Evolutionary conservation across 225 moss, liverwort and hornwort genomes (phyloP).

Genomic region (Takakia lepidozioides): DNA sequence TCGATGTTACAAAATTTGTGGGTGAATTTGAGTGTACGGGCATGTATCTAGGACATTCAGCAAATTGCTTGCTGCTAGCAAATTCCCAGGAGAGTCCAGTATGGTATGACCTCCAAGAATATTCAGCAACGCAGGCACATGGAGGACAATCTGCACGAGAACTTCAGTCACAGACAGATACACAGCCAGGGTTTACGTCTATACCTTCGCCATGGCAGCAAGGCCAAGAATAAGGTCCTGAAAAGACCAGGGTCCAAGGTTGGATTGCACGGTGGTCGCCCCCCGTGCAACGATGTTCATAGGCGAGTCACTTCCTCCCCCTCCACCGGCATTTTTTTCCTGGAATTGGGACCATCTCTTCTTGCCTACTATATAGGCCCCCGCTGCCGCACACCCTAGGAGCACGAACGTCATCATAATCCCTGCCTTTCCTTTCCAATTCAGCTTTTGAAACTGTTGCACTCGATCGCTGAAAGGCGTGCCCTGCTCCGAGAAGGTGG

Average conservation of each 20-base stretch:
- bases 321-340: slow-evolving; percentile 3
- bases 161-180: no score
- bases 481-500: slow-evolving; percentile 20
- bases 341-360: slow-evolving; percentile 10
- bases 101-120: no score
- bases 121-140: no score
- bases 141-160: no score
- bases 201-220: slow-evolving; percentile 86
- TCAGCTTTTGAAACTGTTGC: slow-evolving; percentile 24
- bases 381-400: slow-evolving; percentile 19
- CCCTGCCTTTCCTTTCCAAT: slow-evolving; percentile 46
- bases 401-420: slow-evolving; percentile 14
- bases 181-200: no score
- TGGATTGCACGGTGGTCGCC: slow-evolving; percentile 51
- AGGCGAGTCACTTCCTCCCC: slow-evolving; percentile 15
- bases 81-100: no score
- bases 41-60: no score
- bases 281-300: slow-evolving; percentile 44
- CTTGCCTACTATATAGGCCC: slow-evolving; percentile 14
- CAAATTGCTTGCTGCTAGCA: no score
- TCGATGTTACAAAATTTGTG: no score
- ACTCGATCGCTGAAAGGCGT: slow-evolving; percentile 24
- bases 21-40: no score
- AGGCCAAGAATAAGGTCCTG: slow-evolving; percentile 80
- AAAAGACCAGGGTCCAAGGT: slow-evolving; percentile 86